Base-by-base conservation (phyloP, 1,284 basidiomycete species). In the Pholiota adiposa region DNA sequence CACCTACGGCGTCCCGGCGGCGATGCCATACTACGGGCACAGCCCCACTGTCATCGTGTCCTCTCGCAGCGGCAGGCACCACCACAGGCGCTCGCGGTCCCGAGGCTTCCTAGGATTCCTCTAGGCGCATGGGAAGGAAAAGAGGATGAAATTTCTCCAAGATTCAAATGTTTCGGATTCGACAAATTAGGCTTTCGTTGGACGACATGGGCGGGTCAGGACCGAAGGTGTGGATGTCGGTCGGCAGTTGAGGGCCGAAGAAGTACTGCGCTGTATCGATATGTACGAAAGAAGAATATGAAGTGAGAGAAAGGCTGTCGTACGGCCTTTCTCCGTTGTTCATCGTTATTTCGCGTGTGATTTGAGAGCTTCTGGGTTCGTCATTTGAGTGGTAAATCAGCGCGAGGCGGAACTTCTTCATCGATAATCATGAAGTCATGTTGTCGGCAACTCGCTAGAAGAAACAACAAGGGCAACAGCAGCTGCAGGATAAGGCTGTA, bases 41-140 rank as follows among this genome's bases (percentile, higher is more conserved):
- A 29, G 56, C 25, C 70, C 69, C 2, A 70, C 70, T n/a, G 65
- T 73, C 31, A 58, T 72, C 36, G 56, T 72, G 44, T 66, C 67
- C 5, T 65, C 67, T 50, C 64, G 63, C 48, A 68, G 69, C 50
- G 59, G 63, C n/a, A 68, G 69, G 61, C 69, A 67, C 62, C 61
- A 56, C 51, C 65, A 64, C 54, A 66, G 65, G 34, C 61, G 62
- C 21, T 65, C 63, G 9, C 63, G 66, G 51, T 69, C 62, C 29
- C 64, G 70, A n/a, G 70, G 70, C 12, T 71, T 69, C 55, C 64
- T 69, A 51, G 69, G 65, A 41, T 63, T 65, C 56, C 64, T 71
- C 29, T 66, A 60, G 61, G 29, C 31, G 14, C 31, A 44, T 61
- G 44, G 25, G 34, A 29, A 54, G 51, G 27, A 48, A 52, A 12